These are phyloP conservation scores for Chamaenerion angustifolium DNA, from an alignment of 345 rosid species.

Conservation along the genomic window DNA sequence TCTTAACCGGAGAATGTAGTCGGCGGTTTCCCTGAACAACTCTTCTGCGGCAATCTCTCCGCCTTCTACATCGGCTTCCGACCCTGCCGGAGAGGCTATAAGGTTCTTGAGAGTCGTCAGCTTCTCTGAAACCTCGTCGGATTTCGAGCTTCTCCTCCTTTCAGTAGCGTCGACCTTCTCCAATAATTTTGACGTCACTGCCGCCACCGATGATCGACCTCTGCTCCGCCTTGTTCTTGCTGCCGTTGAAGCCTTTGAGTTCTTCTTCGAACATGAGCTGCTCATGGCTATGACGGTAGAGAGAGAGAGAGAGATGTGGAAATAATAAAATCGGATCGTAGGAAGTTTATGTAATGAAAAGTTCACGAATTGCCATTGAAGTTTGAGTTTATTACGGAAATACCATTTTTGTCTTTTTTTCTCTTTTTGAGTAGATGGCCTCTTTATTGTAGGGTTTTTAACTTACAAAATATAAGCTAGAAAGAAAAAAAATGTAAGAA, in stretches of 20 bases:
- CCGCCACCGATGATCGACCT: constrained; percentile 4
- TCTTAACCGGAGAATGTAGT: constrained; percentile 58
- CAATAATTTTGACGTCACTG: not conserved
- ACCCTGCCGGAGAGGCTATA: constrained; percentile 21
- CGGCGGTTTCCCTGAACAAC: constrained; percentile 70
- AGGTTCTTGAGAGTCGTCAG: constrained; percentile 59
- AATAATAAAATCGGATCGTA: not conserved
- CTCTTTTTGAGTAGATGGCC: too few relatives aligned
- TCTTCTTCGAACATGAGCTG: constrained; percentile 16
- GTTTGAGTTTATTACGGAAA: constrained; percentile 14
- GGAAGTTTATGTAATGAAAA: constrained; percentile 32
- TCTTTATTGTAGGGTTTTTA: too few relatives aligned
- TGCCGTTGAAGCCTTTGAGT: constrained; percentile 8
- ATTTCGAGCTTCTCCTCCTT: constrained; percentile 4
- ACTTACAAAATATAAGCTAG: not conserved
- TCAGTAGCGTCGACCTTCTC: constrained; percentile 1
- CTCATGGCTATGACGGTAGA: constrained; percentile 2
- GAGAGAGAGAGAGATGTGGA: constrained; percentile 3
- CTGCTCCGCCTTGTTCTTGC: constrained; percentile 9
- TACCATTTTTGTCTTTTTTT: constrained; percentile 12
- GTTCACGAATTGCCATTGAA: constrained; percentile 14
- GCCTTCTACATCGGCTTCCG: not conserved
- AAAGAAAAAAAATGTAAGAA: not conserved
- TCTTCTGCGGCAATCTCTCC: constrained; percentile 24
- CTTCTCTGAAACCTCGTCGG: constrained; percentile 42